phyloP scores from a whole-genome alignment of 129 eudicot species.

The Calendula officinalis region DNA sequence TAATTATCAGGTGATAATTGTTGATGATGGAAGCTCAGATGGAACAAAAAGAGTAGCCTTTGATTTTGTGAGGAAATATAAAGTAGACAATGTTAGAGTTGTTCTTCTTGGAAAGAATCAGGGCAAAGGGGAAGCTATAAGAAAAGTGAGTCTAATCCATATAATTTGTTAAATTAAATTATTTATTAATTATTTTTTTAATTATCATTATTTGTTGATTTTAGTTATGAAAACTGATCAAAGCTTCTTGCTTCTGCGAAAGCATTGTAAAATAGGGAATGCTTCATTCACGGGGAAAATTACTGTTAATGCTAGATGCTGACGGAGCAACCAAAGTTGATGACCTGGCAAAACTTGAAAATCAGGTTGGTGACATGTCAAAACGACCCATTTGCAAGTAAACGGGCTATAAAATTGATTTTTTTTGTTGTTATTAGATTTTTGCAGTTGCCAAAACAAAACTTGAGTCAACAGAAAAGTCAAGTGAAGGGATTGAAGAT shows the following conservation, averaged over 20 bases:
- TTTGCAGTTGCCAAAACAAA: slow-evolving; percentile 60
- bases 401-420: slow-evolving; percentile 16
- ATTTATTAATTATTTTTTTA: neutral
- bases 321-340: slow-evolving; percentile 97
- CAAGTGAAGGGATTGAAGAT: slow-evolving; percentile 51
- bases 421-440: slow-evolving; percentile 50
- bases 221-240: slow-evolving; percentile 40
- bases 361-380: slow-evolving; percentile 54
- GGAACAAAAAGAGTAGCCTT: slow-evolving; percentile 79
- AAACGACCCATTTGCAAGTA: neutral
- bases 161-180: slow-evolving; percentile 1
- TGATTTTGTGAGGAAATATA: slow-evolving; percentile 74
- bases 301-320: slow-evolving; percentile 95
- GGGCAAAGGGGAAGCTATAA: slow-evolving; percentile 99
- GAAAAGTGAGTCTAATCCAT: slow-evolving; percentile 80
- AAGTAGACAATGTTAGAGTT: slow-evolving; percentile 79
- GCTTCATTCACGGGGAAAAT: slow-evolving; percentile 96
- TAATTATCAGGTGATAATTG: slow-evolving; percentile 64
- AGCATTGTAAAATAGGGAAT: slow-evolving; percentile 98
- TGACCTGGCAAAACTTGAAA: slow-evolving; percentile 95
- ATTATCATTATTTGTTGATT: neutral
- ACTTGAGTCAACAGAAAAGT: slow-evolving; percentile 33
- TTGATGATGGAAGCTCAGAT: slow-evolving; percentile 92
- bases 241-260: slow-evolving; percentile 80
- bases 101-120: slow-evolving; percentile 90